Percentiles rank a stretch among this genome's conserved stretches.
Evolutionary conservation across 768 basidiomycete species (phyloP).

Genomic region (Mrakia hoshinonis): DNA sequence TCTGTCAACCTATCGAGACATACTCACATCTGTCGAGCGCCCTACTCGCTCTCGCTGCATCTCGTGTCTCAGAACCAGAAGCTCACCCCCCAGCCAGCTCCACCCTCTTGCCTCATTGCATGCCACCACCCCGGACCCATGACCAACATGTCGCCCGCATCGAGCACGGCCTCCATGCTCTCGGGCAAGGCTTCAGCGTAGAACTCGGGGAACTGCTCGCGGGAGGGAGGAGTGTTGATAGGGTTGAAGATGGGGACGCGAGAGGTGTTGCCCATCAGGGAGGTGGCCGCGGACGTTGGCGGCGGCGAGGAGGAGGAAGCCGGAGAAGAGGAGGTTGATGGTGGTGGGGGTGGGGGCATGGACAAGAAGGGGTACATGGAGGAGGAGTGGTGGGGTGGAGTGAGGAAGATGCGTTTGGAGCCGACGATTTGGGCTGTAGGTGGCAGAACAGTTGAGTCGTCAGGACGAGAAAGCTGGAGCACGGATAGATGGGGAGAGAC

Average conservation of each 20-base stretch:
- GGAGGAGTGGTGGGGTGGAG: constrained; percentile 50
- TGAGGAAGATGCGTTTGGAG: constrained; percentile 82
- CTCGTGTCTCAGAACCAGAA: constrained; percentile 24
- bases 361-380: constrained; percentile 50
- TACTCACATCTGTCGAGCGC: too few relatives aligned
- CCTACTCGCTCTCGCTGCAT: too few relatives aligned
- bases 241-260: constrained; percentile 15
- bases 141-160: constrained; percentile 27
- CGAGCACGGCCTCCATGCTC: constrained; percentile 25
- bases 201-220: constrained; percentile 6
- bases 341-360: constrained; percentile 13
- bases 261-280: constrained; percentile 27
- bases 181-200: constrained; percentile 22
- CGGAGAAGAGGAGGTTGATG: background rate
- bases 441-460: background rate
- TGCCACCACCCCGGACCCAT: constrained; percentile 26
- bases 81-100: constrained; percentile 21
- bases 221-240: background rate
- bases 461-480: background rate
- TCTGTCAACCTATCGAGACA: too few relatives aligned
- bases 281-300: constrained; percentile 2
- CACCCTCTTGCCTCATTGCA: constrained; percentile 27
- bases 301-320: constrained; percentile 16
- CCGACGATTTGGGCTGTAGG: constrained; percentile 75
- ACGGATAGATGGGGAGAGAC: constrained; percentile 24